Evolutionary conservation across 2,329 filamentous ascomycete genomes (phyloP), one percentile per base, ranked within the genome.

Genomic region (Xylariaceae sp.): DNA sequence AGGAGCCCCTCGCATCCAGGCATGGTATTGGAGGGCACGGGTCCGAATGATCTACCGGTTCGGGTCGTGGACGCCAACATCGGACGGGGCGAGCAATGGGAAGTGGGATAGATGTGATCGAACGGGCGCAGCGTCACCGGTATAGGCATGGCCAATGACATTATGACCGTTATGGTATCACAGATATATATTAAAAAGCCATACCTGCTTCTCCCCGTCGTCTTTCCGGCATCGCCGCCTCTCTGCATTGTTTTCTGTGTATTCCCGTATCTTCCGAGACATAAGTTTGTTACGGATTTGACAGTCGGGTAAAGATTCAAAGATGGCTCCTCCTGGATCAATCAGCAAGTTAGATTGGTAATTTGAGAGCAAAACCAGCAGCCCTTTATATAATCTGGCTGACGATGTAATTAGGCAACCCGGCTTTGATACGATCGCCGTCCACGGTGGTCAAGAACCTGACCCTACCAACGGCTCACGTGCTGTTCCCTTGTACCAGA

Each of bases 311-410:
- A 27, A 27, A 27, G 22, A 4, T 27, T 27, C 22, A 39, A 61
- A 48, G 5, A 67, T 67, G 64, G 52, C 65, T 49, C 53, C 60
- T 42, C 62, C 64, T 7, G 65, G 65, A 51, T 66, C 64, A 48
- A 62, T 67, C 18, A 66, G 58, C 44, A 62, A 66, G 39, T 46
- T 67, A 17, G 58, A 59, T 49, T 67, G 65, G 65, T 66, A 56
- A 58, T 62, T 7, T 27, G 22, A 27, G 22, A 27, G 22, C 22
- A 27, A 27, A 27, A 27, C 7, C 4, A 27, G n/a, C n/a, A 27
- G 7, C 22, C 4, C 4, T 27, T 7, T 27, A 27, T 27, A 46
- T 18, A 4, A 36, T 9, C 5, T 12, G 33, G 10, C 33, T 36
- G 10, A 36, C 9, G 10, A 36, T 36, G 12, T 36, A 15, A 36